phyloP scores from a whole-genome alignment of 768 basidiomycete genomes.

The Peribolospora baueri region DNA sequence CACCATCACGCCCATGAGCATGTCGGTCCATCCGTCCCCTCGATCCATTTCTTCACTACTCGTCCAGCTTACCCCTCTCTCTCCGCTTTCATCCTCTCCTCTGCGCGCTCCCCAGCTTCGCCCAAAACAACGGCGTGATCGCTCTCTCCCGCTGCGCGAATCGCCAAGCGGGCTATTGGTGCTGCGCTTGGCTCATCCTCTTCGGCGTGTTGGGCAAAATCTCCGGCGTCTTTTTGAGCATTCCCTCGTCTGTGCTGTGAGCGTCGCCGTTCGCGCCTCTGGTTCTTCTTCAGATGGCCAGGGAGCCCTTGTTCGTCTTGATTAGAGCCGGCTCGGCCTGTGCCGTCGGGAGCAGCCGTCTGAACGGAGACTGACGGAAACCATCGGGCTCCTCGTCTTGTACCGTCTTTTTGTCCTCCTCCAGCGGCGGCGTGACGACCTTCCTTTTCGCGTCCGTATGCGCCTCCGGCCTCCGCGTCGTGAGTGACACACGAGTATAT shows the following conservation, averaged over 20 bases:
- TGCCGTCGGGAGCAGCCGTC: background rate
- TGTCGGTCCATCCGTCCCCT: slow-evolving; percentile 35
- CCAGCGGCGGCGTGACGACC: slow-evolving; percentile 49
- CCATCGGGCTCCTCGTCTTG: too few relatives aligned
- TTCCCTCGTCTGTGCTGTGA: slow-evolving; percentile 47
- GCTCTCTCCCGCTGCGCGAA: slow-evolving; percentile 66
- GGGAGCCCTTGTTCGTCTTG: background rate
- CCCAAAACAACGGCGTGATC: slow-evolving; percentile 32
- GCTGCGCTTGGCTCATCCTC: slow-evolving; percentile 31
- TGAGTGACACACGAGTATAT: slow-evolving; percentile 26
- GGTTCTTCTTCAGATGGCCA: too few relatives aligned
- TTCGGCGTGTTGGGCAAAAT: slow-evolving; percentile 51
- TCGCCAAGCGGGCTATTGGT: slow-evolving; percentile 51
- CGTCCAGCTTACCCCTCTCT: too few relatives aligned
- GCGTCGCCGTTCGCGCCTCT: too few relatives aligned
- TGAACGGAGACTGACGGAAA: background rate
- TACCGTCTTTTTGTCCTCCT: background rate
- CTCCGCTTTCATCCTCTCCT: too few relatives aligned
- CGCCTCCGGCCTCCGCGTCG: slow-evolving; percentile 43
- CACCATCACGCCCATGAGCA: slow-evolving; percentile 55
- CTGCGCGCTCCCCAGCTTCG: slow-evolving; percentile 30
- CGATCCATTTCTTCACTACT: slow-evolving; percentile 38
- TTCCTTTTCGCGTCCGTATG: slow-evolving; percentile 60
- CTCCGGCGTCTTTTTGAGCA: slow-evolving; percentile 59
- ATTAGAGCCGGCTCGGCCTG: background rate